phyloP scores from a whole-genome alignment of 352 stramenopile species.

The Phytophthora pseudosyringae region DNA sequence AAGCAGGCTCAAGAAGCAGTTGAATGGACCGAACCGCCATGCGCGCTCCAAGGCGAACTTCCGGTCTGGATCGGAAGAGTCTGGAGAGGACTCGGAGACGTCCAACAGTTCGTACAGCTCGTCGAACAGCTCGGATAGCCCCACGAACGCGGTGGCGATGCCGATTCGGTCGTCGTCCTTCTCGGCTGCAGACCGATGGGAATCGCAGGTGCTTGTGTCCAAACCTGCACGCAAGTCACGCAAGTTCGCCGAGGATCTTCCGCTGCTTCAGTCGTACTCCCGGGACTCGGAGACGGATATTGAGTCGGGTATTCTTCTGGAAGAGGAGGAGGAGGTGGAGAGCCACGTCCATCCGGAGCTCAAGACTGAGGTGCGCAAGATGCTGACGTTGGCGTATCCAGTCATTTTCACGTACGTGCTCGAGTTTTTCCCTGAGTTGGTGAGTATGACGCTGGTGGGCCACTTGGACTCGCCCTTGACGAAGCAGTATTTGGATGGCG shows the following conservation, averaged over 20 bases:
- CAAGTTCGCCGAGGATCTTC: conserved; percentile 43
- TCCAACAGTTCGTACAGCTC: conserved; percentile 47
- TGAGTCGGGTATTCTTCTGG: conserved; percentile 28
- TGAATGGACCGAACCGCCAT: conserved; percentile 13
- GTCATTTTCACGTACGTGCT: conserved; percentile 80
- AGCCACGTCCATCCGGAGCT: conserved; percentile 22
- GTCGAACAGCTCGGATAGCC: conserved; percentile 33
- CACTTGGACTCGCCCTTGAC: conserved; percentile 72
- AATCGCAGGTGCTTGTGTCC: conserved; percentile 7
- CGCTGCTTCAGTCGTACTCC: conserved; percentile 43
- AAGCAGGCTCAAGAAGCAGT: conserved; percentile 39
- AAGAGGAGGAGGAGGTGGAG: conserved; percentile 14
- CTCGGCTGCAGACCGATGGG: conserved; percentile 20
- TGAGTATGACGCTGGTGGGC: conserved; percentile 72
- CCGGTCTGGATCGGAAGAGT: conserved; percentile 32
- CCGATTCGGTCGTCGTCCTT: conserved; percentile 29
- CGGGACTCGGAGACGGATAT: conserved; percentile 30
- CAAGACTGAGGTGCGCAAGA: conserved; percentile 46
- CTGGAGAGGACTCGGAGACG: conserved; percentile 52
- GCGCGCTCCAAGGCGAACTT: conserved; percentile 14
- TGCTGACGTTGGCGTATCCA: conserved; percentile 54
- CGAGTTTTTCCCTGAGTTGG: conserved; percentile 72
- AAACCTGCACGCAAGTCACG: conserved; percentile 21
- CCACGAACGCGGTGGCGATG: conserved; percentile 13
- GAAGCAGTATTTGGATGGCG: conserved; percentile 78